A percentile compares a stretch with the other conserved stretches of the same genome.
Evolutionary conservation across 371 early-diverging fungal genomes (phyloP).

Genomic region (Haplosporangium sp.): DNA sequence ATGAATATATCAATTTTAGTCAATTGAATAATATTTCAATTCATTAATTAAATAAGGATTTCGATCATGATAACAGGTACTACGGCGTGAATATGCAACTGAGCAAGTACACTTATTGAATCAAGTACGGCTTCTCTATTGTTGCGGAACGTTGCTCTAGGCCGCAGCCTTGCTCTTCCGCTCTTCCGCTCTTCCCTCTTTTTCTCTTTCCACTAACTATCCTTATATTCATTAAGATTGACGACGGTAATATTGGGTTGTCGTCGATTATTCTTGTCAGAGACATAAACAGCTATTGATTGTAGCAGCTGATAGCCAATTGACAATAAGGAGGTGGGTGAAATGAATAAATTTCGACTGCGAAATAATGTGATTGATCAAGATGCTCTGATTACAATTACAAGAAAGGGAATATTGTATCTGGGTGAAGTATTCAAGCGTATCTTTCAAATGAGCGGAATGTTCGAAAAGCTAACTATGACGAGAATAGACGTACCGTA

Average conservation of each 20-base stretch:
- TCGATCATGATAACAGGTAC: neutral
- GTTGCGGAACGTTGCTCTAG: neutral
- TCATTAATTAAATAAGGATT: neutral
- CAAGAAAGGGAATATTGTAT: neutral
- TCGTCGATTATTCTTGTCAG: neutral
- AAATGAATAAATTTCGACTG: too few species aligned
- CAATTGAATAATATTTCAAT: neutral
- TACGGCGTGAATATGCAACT: neutral
- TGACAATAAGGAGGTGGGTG: too few species aligned
- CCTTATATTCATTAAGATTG: neutral
- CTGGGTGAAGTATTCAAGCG: conserved; percentile 7
- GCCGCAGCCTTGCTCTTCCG: neutral
- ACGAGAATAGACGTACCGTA: neutral
- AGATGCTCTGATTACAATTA: too few species aligned
- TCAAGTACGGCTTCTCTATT: neutral
- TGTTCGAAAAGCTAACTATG: neutral
- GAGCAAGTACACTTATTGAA: neutral
- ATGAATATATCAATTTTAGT: neutral
- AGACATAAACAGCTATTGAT: neutral
- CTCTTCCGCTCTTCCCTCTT: neutral
- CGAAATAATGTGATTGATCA: too few species aligned
- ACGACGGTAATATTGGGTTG: neutral
- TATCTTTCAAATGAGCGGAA: neutral
- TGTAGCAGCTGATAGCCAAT: neutral
- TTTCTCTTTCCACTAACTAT: neutral